Conservation (phyloP, 2,329 filamentous ascomycete species). For the Dothistroma pini region DNA sequence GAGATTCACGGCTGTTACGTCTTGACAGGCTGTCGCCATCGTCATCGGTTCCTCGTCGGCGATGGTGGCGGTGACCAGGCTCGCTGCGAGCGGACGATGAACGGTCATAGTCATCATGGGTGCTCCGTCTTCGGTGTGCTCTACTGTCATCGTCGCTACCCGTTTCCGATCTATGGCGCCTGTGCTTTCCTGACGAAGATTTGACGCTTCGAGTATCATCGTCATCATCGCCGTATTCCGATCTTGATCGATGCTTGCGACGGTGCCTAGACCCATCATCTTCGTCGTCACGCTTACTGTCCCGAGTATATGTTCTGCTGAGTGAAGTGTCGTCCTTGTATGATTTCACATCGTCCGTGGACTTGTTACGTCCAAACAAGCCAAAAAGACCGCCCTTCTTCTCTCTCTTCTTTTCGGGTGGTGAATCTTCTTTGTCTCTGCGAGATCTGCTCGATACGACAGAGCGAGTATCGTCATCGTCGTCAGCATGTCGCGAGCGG, state of each 20-base stretch:
- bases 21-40: slow-evolving; percentile 20
- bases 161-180: slow-evolving; percentile 10
- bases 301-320: slow-evolving; percentile 22
- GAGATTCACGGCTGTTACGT: slow-evolving; percentile 17
- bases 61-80: slow-evolving; percentile 26
- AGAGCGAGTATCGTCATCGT: slow-evolving; percentile 42
- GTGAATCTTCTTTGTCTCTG: slow-evolving; percentile 36
- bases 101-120: slow-evolving; percentile 21
- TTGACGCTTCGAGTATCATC: slow-evolving; percentile 19
- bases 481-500: slow-evolving; percentile 27
- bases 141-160: slow-evolving; percentile 24
- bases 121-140: slow-evolving; percentile 26
- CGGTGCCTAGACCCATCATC: slow-evolving; percentile 45
- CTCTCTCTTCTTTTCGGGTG: slow-evolving; percentile 38
- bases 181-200: slow-evolving; percentile 4
- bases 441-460: slow-evolving; percentile 39
- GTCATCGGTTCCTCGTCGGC: slow-evolving; percentile 25
- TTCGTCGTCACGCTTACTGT: slow-evolving; percentile 31
- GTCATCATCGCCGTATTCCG: slow-evolving; percentile 25
- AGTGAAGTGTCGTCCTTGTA: slow-evolving; percentile 24
- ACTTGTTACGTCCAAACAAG: slow-evolving; percentile 44
- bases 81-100: slow-evolving; percentile 22
- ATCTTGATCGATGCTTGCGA: slow-evolving; percentile 42
- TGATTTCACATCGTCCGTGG: slow-evolving; percentile 36
- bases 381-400: slow-evolving; percentile 46